phyloP scores from a whole-genome alignment of 2,329 filamentous ascomycete genomes.

The Chrysoporthe cubensis region DNA sequence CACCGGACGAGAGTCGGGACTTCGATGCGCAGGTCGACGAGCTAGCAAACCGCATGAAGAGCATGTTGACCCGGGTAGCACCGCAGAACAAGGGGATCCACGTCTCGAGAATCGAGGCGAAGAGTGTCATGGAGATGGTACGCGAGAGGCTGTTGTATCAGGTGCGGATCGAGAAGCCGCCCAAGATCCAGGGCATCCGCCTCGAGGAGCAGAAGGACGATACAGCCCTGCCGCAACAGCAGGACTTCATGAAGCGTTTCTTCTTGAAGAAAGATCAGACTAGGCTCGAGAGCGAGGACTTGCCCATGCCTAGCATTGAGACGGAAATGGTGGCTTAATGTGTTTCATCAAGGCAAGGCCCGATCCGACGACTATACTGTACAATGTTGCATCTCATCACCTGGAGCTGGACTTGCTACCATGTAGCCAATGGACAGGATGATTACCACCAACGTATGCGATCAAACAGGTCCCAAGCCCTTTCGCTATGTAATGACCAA shows the following conservation, averaged over 20 bases:
- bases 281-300: not conserved
- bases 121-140: conserved; percentile 75
- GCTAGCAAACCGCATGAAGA: conserved; percentile 63
- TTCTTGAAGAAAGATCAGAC: conserved; percentile 39
- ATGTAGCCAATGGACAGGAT: conserved; percentile 2
- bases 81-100: conserved; percentile 72
- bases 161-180: conserved; percentile 66
- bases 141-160: conserved; percentile 72
- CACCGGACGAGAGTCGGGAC: conserved; percentile 26
- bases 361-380: not conserved
- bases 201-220: conserved; percentile 41
- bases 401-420: not conserved
- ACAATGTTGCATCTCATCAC: not conserved
- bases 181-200: conserved; percentile 58
- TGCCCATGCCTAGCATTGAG: conserved; percentile 7
- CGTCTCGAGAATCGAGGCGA: conserved; percentile 74
- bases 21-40: conserved; percentile 77
- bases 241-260: conserved; percentile 55
- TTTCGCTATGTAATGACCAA: conserved; percentile 23
- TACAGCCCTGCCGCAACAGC: conserved; percentile 47
- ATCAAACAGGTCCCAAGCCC: not conserved
- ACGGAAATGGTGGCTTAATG: not conserved
- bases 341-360: not conserved
- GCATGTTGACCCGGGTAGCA: conserved; percentile 65
- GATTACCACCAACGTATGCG: conserved; percentile 3